Conservation (phyloP, 2,329 filamentous ascomycete genomes). For the Polychaeton citri region DNA sequence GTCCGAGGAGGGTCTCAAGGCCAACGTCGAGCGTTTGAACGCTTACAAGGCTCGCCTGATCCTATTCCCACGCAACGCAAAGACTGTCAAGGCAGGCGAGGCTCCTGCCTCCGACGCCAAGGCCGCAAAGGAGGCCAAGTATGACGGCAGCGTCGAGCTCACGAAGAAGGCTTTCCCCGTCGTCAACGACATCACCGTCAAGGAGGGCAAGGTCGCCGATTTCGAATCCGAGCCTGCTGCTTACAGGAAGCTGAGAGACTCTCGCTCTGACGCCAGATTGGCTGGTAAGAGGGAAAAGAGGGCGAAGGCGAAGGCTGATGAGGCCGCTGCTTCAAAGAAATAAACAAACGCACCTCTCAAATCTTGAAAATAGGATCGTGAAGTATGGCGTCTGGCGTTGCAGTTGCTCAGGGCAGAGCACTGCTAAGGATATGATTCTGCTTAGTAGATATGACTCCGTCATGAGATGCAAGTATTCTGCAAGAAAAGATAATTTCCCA, state of each 20-base stretch:
- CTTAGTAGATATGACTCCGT: neutral
- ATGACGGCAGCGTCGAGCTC: slow-evolving; percentile 29
- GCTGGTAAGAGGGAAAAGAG: slow-evolving; percentile 86
- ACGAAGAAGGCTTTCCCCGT: slow-evolving; percentile 54
- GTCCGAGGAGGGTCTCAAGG: slow-evolving; percentile 83
- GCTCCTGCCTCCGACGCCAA: slow-evolving; percentile 71
- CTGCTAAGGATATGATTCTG: neutral
- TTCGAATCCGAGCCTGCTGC: slow-evolving; percentile 65
- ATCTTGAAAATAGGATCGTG: neutral
- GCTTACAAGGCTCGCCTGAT: slow-evolving; percentile 94
- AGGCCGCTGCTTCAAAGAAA: slow-evolving; percentile 69
- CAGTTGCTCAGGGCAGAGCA: neutral
- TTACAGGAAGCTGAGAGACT: slow-evolving; percentile 72
- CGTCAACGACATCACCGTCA: slow-evolving; percentile 56
- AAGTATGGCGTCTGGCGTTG: neutral
- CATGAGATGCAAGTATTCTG: neutral
- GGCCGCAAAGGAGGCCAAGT: slow-evolving; percentile 45
- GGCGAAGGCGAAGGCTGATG: slow-evolving; percentile 73
- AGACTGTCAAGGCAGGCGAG: slow-evolving; percentile 88
- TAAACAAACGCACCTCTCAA: slow-evolving; percentile 30
- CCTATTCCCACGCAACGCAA: slow-evolving; percentile 90
- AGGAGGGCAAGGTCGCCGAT: slow-evolving; percentile 65
- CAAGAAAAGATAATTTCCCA: neutral
- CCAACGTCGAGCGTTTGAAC: slow-evolving; percentile 96
- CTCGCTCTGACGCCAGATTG: slow-evolving; percentile 70